Base-by-base conservation (phyloP, 169 alveolate genomes). In the Cryptosporidium bovis region DNA sequence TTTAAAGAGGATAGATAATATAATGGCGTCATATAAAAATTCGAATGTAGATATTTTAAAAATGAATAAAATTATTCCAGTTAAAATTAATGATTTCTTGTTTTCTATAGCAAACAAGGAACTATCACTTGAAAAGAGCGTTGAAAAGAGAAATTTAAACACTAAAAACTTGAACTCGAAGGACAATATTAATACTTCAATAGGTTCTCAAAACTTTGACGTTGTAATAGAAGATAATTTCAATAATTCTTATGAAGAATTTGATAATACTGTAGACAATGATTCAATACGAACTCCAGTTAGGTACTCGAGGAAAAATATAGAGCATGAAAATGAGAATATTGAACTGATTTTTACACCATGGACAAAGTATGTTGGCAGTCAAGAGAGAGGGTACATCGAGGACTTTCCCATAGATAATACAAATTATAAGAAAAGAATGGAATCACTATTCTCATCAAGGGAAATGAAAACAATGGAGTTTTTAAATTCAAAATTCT, bases 401-500 rank as follows among this genome's bases (percentile, higher is more conserved):
- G 67, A 62, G 7, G 33, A 15, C 0, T 62, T 33, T 20, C 48
- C 13, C 7, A 27, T 29, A 6, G 36, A 15, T 29, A n/a, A 69
- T n/a, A 40, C 10, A 3, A 66, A 77, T 15, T 31, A 51, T 24
- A 71, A 56, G 33, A 56, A 20, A 29, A 62, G 10, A 31, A 44
- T 60, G n/a, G 66, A 40, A 48, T 60, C 69, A 6, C 16, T 77
- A 15, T 77, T 77, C n/a, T 77, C 71, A 5, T 77, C 87, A 3
- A 77, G 87, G 15, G 87, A 56, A 46, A 31, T 50, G 10, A 77
- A 77, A 44, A 77, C 87, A n/a, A 77, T 77, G 87, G 46, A 77
- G 0, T 77, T 44, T n/a, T 60, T 77, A 51, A 60, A 77, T 56
- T 40, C 71, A 5, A 77, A 62, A 56, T 77, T 77, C 24, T 40